A percentile compares a stretch with the other conserved stretches of the same genome.
phyloP scores from a whole-genome alignment of 2,329 filamentous ascomycete genomes.

The Ophiostoma ips region DNA sequence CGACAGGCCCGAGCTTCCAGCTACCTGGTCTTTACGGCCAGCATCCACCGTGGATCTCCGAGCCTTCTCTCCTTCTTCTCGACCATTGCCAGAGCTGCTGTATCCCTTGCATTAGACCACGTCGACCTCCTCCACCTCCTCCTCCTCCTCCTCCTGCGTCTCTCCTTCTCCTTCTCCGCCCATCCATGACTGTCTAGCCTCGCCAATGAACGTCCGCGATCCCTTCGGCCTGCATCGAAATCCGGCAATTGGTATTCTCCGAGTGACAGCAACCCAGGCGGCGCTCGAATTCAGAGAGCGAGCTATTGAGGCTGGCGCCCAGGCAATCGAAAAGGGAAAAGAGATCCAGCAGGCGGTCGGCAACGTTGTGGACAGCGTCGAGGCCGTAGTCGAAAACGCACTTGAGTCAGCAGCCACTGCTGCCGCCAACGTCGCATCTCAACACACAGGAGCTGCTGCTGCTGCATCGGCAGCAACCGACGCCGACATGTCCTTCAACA shows the following conservation, averaged over 20 bases:
- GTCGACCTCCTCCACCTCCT: too few species aligned
- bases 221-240: constrained; percentile 27
- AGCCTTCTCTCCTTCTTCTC: not conserved
- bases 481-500: constrained; percentile 48
- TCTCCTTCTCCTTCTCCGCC: not conserved
- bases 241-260: constrained; percentile 30
- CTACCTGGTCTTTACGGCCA: not conserved
- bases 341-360: constrained; percentile 20
- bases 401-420: not conserved
- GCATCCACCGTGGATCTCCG: not conserved
- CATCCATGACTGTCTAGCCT: constrained; percentile 4
- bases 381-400: constrained; percentile 7
- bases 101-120: too few species aligned
- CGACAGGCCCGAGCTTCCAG: not conserved
- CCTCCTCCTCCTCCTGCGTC: not conserved
- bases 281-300: constrained; percentile 31
- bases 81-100: not conserved
- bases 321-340: constrained; percentile 31
- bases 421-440: constrained; percentile 9
- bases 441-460: not conserved
- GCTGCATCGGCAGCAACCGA: not conserved
- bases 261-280: constrained; percentile 31
- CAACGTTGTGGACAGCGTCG: constrained; percentile 11
- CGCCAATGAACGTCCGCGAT: constrained; percentile 28
- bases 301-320: constrained; percentile 34